phyloP scores from a whole-genome alignment of 768 basidiomycete species.

The Tylopilus vinaceipallidus region DNA sequence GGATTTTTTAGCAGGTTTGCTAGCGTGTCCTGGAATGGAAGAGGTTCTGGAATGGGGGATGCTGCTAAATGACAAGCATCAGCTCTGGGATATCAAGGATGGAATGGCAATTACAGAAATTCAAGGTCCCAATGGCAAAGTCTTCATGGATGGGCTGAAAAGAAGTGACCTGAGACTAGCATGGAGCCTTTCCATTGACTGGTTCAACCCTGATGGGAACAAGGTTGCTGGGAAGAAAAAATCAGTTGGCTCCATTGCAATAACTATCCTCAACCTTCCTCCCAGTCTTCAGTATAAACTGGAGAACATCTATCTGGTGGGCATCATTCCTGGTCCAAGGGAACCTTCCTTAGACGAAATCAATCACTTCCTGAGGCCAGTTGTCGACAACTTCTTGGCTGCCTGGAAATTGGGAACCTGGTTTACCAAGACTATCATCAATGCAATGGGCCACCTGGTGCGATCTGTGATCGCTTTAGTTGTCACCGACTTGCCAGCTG shows the following conservation, averaged over 20 bases:
- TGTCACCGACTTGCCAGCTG: background rate
- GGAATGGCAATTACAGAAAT: background rate
- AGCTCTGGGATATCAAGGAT: background rate
- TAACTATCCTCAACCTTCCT: conserved; percentile 25
- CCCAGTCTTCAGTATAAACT: background rate
- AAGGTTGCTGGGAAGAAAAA: conserved; percentile 16
- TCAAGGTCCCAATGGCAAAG: background rate
- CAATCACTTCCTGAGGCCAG: conserved; percentile 15
- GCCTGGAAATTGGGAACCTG: conserved; percentile 33
- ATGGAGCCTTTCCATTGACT: conserved; percentile 25
- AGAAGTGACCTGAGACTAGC: conserved; percentile 15
- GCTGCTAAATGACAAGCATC: background rate
- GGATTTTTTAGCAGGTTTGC: conserved; percentile 27
- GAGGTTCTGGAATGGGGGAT: conserved; percentile 23
- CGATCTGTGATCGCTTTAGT: conserved; percentile 22
- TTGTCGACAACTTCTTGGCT: conserved; percentile 33
- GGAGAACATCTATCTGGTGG: conserved; percentile 32
- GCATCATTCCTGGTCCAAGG: conserved; percentile 35
- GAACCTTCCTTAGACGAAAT: conserved; percentile 21
- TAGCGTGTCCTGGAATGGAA: conserved; percentile 19
- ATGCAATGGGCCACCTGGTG: conserved; percentile 25
- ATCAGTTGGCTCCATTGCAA: conserved; percentile 10
- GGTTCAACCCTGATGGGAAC: conserved; percentile 27
- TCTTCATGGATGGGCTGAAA: conserved; percentile 2
- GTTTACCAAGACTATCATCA: conserved; percentile 21